phyloP scores from a whole-genome alignment of 306 rosid species.

The Corylus americana region DNA sequence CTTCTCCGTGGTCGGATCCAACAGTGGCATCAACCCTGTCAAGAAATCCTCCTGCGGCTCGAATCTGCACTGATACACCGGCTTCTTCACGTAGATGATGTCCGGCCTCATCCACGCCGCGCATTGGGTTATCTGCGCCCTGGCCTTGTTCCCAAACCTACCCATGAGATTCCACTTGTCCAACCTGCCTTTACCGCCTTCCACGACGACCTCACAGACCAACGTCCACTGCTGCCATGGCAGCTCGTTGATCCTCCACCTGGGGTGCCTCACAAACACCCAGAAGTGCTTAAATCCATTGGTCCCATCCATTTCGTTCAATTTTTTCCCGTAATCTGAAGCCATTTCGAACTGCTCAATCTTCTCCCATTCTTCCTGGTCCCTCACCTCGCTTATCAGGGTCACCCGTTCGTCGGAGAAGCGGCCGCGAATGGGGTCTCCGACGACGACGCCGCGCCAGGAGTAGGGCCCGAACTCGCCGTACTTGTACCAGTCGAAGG shows the following conservation, averaged over 20 bases:
- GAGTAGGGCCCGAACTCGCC: constrained; percentile 85
- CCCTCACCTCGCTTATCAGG: constrained; percentile 69
- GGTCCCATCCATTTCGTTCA: constrained; percentile 56
- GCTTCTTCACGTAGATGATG: constrained; percentile 79
- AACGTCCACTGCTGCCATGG: constrained; percentile 96
- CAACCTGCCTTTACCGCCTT: constrained; percentile 77
- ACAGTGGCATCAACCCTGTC: constrained; percentile 55
- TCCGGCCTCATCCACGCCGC: constrained; percentile 97
- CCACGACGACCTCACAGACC: constrained; percentile 73
- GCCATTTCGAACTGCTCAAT: constrained; percentile 85
- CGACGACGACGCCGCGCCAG: constrained; percentile 87
- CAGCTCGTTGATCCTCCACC: constrained; percentile 68
- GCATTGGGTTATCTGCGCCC: constrained; percentile 67
- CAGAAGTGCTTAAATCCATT: constrained; percentile 64
- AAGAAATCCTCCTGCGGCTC: constrained; percentile 86
- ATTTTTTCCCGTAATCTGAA: constrained; percentile 59
- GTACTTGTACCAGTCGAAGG: constrained; percentile 87
- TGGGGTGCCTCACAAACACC: constrained; percentile 85
- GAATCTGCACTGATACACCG: constrained; percentile 79
- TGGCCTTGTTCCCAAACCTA: constrained; percentile 73
- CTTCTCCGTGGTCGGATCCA: constrained; percentile 72
- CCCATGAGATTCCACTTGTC: constrained; percentile 98
- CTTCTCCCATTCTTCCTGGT: constrained; percentile 88
- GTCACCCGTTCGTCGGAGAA: constrained; percentile 74
- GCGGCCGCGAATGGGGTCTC: constrained; percentile 78